These are phyloP conservation scores for Musa acuminata DNA, from an alignment of 176 grass and related monocot genomes.

Conservation along the genomic window DNA sequence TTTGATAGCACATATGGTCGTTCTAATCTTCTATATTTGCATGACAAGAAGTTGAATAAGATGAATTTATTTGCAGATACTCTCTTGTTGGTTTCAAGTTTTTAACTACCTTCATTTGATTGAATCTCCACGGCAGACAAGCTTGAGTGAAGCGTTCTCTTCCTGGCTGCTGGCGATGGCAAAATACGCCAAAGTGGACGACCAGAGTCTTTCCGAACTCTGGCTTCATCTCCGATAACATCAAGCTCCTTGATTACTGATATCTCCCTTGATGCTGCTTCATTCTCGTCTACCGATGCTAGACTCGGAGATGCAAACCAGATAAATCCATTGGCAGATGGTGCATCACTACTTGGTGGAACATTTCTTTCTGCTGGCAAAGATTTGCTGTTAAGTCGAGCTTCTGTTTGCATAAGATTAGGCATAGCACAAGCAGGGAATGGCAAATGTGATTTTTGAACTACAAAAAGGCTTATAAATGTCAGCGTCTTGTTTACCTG, in stretches of 20 bases:
- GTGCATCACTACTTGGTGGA: neutral
- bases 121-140: neutral
- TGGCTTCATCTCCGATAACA: conserved; percentile 15
- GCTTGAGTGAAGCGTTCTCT: neutral
- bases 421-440: too few relatives aligned
- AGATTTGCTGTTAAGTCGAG: neutral
- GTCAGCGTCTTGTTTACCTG: conserved; percentile 14
- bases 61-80: neutral
- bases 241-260: conserved; percentile 19
- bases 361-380: conserved; percentile 8
- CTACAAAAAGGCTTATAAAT: too few relatives aligned
- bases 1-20: too few relatives aligned
- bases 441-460: too few relatives aligned
- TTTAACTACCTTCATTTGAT: neutral
- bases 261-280: conserved; percentile 21
- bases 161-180: neutral
- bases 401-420: neutral
- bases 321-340: neutral
- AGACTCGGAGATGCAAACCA: conserved; percentile 20
- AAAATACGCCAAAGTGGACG: neutral
- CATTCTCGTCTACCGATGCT: conserved; percentile 20
- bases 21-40: too few relatives aligned
- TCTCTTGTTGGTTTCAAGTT: neutral
- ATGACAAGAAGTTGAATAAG: neutral
- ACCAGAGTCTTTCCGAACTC: neutral